A percentile compares a stretch with the other conserved stretches of the same genome.
Conservation (phyloP, 768 basidiomycete species). For the Rhizopogon vulgaris region DNA sequence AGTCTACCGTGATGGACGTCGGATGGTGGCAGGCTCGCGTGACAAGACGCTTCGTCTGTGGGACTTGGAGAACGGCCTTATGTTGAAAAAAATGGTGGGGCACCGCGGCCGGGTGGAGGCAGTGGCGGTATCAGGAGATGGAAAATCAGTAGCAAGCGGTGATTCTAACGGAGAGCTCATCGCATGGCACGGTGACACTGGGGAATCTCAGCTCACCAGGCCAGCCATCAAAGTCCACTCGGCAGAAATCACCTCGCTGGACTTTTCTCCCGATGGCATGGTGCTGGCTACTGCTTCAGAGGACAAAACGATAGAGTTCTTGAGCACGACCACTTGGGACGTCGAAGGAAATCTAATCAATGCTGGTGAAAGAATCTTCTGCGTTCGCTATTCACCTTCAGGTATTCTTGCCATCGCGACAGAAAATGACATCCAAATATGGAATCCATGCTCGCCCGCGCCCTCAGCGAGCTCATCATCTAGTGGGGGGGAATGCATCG, state of each 20-base stretch:
- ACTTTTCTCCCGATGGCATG: not conserved
- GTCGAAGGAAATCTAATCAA: not conserved
- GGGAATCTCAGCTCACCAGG: not conserved
- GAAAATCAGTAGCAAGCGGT: not conserved
- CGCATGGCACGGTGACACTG: not conserved
- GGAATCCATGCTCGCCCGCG: too few species aligned
- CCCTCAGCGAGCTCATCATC: too few species aligned
- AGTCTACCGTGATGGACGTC: not conserved
- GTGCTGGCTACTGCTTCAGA: not conserved
- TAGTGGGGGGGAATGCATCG: too few species aligned
- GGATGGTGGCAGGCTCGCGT: not conserved
- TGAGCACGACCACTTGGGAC: not conserved
- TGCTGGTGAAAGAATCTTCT: not conserved
- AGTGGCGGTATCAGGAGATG: not conserved
- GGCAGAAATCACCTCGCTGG: not conserved
- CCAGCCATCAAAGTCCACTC: not conserved
- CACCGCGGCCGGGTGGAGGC: too few species aligned
- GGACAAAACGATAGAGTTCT: not conserved
- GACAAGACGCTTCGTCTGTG: not conserved
- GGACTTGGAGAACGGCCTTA: not conserved
- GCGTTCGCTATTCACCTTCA: not conserved
- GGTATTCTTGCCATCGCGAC: not conserved
- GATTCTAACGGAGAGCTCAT: not conserved
- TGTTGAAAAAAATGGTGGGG: not conserved
- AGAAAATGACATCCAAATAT: not conserved